Percentiles rank a stretch among this genome's conserved stretches.
Conservation (phyloP, 106 monocot genomes). For the Dioscorea alata region DNA sequence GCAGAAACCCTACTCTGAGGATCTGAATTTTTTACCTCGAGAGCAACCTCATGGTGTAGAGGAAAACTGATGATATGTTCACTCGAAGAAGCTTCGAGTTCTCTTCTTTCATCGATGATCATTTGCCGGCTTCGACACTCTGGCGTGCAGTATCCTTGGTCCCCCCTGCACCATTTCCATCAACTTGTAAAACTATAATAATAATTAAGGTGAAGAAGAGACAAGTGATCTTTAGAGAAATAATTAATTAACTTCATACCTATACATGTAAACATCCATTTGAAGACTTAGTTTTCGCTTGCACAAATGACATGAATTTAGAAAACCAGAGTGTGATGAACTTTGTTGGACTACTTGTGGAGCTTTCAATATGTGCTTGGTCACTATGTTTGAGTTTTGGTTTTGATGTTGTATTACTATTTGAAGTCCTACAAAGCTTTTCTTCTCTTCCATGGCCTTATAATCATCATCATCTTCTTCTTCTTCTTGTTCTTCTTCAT, state of each 20-base stretch:
- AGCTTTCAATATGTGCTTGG: constrained; percentile 24
- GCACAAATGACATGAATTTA: constrained; percentile 39
- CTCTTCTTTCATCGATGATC: constrained; percentile 31
- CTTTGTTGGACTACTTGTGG: background rate
- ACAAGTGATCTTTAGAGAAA: background rate
- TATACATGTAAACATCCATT: constrained; percentile 64
- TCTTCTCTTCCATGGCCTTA: too few species aligned
- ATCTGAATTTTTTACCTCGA: constrained; percentile 6
- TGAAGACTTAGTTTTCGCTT: constrained; percentile 30
- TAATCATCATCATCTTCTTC: background rate
- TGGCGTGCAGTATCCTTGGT: constrained; percentile 49
- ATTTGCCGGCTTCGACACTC: constrained; percentile 45
- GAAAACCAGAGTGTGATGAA: constrained; percentile 12
- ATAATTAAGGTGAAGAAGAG: background rate
- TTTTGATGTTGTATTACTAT: constrained; percentile 25
- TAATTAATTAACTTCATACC: constrained; percentile 15
- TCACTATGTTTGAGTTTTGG: constrained; percentile 24
- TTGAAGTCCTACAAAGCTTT: constrained; percentile 39
- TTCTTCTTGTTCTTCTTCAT: constrained; percentile 23
- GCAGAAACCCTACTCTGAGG: constrained; percentile 3
- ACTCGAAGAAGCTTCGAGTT: constrained; percentile 18
- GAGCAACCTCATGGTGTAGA: background rate
- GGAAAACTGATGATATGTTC: background rate
- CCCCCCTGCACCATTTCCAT: constrained; percentile 24
- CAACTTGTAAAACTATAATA: background rate